Evolutionary conservation across 805 yeast species (phyloP).

Genomic region (Ogataea neopini): DNA sequence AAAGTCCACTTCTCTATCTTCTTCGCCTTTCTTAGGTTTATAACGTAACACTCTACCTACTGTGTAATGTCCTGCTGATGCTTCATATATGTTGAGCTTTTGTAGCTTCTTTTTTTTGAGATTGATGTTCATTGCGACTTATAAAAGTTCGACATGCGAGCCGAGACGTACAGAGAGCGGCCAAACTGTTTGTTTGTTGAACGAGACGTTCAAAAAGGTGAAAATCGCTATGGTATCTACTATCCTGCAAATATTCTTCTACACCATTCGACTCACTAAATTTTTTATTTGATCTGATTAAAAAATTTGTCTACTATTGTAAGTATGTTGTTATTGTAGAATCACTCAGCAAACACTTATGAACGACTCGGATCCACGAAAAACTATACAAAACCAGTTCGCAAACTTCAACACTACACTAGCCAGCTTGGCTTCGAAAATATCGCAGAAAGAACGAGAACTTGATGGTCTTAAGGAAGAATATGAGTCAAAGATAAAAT

Average conservation of each 20-base stretch:
- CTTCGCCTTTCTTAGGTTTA: slow-evolving; percentile 11
- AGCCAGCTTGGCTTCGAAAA: slow-evolving; percentile 37
- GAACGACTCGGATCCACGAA: background rate
- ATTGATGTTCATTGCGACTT: slow-evolving; percentile 12
- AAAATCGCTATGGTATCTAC: no score
- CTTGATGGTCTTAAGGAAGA: slow-evolving; percentile 32
- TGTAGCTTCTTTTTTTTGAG: slow-evolving; percentile 13
- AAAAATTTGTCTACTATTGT: no score
- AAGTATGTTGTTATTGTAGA: background rate
- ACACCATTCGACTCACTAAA: no score
- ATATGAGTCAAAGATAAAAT: slow-evolving; percentile 22
- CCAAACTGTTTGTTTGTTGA: no score
- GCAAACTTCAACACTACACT: slow-evolving; percentile 25
- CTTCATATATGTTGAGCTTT: slow-evolving; percentile 21
- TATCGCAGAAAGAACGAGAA: slow-evolving; percentile 41
- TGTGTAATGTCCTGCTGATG: slow-evolving; percentile 21
- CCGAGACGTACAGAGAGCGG: no score
- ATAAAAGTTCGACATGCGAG: no score
- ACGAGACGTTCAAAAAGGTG: no score
- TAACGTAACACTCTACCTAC: slow-evolving; percentile 13
- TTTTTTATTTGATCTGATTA: background rate
- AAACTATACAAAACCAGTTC: slow-evolving; percentile 14
- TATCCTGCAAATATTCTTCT: no score
- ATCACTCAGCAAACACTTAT: background rate
- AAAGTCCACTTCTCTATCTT: slow-evolving; percentile 10